Evolutionary conservation across 352 stramenopile genomes (phyloP), one percentile per base, ranked within the genome.

Genomic region (Globisporangium emineosum): DNA sequence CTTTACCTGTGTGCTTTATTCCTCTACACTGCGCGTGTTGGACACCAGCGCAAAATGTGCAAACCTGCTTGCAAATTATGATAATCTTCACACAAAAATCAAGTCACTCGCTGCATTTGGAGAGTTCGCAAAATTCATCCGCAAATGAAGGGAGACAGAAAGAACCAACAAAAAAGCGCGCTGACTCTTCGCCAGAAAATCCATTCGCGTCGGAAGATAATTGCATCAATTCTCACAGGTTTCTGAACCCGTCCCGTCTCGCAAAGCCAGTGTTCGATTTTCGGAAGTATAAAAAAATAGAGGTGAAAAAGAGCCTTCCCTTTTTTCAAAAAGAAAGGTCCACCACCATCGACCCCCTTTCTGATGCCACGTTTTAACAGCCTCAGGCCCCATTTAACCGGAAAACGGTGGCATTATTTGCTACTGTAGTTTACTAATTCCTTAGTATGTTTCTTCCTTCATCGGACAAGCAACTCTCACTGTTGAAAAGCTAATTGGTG

Each of bases 121-220:
- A 45, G 37, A 47, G 17, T 4, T 47, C 17, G 17, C 40, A 47
- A 6, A n/a, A n/a, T n/a, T n/a, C 40, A 47, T 47, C 40, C 40
- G 12, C 40, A 6, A 47, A 17, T 17, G n/a, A 23, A 47, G 40
- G 17, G 6, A 32, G 40, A 47, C 40, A 47, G 40, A 47, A 47
- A 47, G 40, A 47, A 21, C 40, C 6, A 47, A 21, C 10, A 47
- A 47, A 47, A 47, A n/a, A n/a, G n/a, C n/a, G n/a, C n/a, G n/a
- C 17, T 47, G 40, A 43, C 54, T 51, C 35, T 62, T 62, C 23
- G 15, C 19, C 30, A 54, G 51, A 64, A 65, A 65, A 65, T 65
- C 59, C 59, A 33, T 65, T 65, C 59, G 59, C 59, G 59, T 58
- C 59, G 59, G 33, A 40, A 8, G 47, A 49, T 37, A 17, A 27